Conservation (phyloP, 2,329 filamentous ascomycete genomes). For the Fusarium acutatum region DNA sequence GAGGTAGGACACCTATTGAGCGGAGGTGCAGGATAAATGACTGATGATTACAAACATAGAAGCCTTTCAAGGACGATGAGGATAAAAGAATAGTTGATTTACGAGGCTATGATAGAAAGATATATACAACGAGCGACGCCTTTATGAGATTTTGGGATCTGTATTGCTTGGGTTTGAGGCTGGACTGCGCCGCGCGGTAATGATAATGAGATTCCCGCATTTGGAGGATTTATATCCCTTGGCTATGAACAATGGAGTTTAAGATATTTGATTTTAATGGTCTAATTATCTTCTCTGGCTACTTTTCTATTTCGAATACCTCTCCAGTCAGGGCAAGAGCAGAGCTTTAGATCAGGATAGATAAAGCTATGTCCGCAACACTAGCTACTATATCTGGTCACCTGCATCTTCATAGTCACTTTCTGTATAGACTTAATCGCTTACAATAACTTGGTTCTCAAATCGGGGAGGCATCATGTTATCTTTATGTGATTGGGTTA, state of each 20-base stretch:
- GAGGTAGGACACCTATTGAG: neutral
- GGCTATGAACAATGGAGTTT: neutral
- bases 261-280: neutral
- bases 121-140: neutral
- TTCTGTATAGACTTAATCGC: no score
- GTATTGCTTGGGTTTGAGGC: accelerated
- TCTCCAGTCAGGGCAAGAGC: neutral
- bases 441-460: no score
- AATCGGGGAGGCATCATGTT: no score
- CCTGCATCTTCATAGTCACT: no score
- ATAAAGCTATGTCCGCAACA: no score
- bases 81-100: accelerated
- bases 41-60: accelerated
- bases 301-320: accelerated
- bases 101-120: neutral
- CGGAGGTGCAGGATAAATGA: accelerated
- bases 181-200: neutral
- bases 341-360: neutral
- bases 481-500: no score
- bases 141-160: accelerated
- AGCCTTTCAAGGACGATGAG: accelerated
- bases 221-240: neutral
- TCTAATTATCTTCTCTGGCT: accelerated
- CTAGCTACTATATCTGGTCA: accelerated
- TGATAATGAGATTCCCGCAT: neutral